Conservation (phyloP, 176 grass and related monocot genomes). For the Cenchrus fungigraminus region DNA sequence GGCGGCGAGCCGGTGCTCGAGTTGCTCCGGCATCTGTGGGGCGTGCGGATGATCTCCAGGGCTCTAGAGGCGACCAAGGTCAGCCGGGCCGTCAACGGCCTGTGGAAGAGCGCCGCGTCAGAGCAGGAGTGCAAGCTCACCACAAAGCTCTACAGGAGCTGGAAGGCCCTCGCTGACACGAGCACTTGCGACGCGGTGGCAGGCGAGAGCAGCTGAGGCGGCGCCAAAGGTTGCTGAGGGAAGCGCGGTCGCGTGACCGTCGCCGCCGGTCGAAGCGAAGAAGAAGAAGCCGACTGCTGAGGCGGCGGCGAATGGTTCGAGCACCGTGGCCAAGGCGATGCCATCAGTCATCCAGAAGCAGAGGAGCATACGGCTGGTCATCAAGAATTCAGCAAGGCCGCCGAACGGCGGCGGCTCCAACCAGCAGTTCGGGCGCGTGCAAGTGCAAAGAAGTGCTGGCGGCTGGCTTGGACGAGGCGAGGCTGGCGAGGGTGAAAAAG, state of each 20-base stretch:
- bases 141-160: not conserved
- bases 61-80: constrained; percentile 30
- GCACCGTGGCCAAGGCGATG: too few relatives aligned
- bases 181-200: not conserved
- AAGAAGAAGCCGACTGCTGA: not conserved
- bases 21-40: constrained; percentile 28
- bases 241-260: not conserved
- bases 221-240: not conserved
- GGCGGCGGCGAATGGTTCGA: not conserved
- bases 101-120: constrained; percentile 5
- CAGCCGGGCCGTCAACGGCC: not conserved
- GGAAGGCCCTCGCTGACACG: constrained; percentile 11
- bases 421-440: not conserved
- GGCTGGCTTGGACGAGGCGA: not conserved
- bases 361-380: not conserved
- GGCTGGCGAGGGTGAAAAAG: not conserved
- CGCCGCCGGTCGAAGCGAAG: not conserved
- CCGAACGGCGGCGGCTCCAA: not conserved
- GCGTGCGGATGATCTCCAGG: constrained; percentile 23
- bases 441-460: not conserved
- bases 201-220: too few relatives aligned
- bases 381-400: not conserved
- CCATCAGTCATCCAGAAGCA: not conserved
- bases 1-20: not conserved
- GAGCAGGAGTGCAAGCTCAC: not conserved